Base-by-base conservation (phyloP, 2,329 filamentous ascomycete genomes). In the Aspergillus candidus region DNA sequence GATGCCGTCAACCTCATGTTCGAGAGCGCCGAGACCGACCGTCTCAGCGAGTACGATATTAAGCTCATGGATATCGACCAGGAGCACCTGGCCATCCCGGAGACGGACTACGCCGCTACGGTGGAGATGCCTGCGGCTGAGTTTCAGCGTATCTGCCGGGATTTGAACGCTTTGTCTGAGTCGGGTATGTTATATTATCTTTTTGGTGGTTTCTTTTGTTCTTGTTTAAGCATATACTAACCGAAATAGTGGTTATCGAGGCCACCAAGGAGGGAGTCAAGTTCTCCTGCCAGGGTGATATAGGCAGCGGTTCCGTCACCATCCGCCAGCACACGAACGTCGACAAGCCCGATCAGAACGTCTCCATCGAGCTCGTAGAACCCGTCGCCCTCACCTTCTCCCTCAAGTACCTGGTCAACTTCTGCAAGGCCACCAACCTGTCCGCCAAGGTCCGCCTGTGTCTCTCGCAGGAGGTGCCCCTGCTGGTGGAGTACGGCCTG, bases 11-110 rank as follows among this genome's bases (percentile, higher is more conserved):
- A 95, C 77, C 76, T 98, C 54, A 80, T 90, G 58, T 98, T 98
- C 66, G 94, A 98, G 82, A 94, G 83, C 76, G 75, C 79, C 55
- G 82, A 85, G 63, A 86, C 81, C 61, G 93, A 98, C 71, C 80
- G 93, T 56, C 80, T 98, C 65, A 94, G 88, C 79, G 94, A 98
- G 77, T 98, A 98, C 70, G 93, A 98, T 71, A 86, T 98, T 72
- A 98, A 98, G 79, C 83, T 98, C 68, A 98, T 98, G 93, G 93
- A 98, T 69, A 98, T 98, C 69, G 93, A 98, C 72, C 94, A 98
- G 75, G 93, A 98, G 78, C 93, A 98, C 70, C 75, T 98, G 71
- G 93, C 93, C 51, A 98, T 98, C 60, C 93, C 93, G 12, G 91
- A 98, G 61, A 98, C 94, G n/a, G 93, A 98, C 63, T 98, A 98